phyloP scores from a whole-genome alignment of 805 yeast genomes.

The Tetrapisispora iriomotensis region DNA sequence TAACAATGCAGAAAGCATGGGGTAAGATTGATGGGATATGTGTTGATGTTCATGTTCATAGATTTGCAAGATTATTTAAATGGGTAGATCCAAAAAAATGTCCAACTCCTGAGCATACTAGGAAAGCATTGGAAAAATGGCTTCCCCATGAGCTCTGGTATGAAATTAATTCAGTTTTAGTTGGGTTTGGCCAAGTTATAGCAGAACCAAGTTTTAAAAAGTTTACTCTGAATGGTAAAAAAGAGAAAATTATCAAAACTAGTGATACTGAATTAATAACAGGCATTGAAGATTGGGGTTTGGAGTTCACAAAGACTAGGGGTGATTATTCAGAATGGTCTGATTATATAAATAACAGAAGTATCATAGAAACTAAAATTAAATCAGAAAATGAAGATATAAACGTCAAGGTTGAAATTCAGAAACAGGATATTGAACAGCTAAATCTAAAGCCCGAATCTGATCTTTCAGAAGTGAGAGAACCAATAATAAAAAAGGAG shows the following conservation, averaged over 20 bases:
- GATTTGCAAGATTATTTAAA: slow-evolving; percentile 69
- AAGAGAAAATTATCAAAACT: slow-evolving; percentile 33
- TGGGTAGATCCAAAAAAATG: slow-evolving; percentile 49
- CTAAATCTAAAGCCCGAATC: too few relatives aligned
- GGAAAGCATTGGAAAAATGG: slow-evolving; percentile 63
- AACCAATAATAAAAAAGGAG: too few relatives aligned
- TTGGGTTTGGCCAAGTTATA: slow-evolving; percentile 88
- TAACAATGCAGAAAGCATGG: slow-evolving; percentile 80
- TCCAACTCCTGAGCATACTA: slow-evolving; percentile 65
- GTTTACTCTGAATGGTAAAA: slow-evolving; percentile 24
- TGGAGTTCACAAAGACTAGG: slow-evolving; percentile 26
- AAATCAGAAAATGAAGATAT: neutral
- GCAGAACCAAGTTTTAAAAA: slow-evolving; percentile 59
- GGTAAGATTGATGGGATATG: slow-evolving; percentile 71
- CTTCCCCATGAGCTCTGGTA: slow-evolving; percentile 66
- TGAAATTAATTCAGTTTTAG: slow-evolving; percentile 76
- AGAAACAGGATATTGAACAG: too few relatives aligned
- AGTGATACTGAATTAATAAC: slow-evolving; percentile 19
- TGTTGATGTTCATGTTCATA: slow-evolving; percentile 83
- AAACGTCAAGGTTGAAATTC: too few relatives aligned
- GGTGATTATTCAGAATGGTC: slow-evolving; percentile 36
- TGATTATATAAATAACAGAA: slow-evolving; percentile 16
- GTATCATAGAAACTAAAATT: too few relatives aligned
- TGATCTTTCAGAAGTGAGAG: too few relatives aligned
- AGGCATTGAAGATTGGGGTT: slow-evolving; percentile 10